A percentile compares a stretch with the other conserved stretches of the same genome.
Evolutionary conservation across 768 basidiomycete species (phyloP).

Genomic region (Pleurotus ostreatus): DNA sequence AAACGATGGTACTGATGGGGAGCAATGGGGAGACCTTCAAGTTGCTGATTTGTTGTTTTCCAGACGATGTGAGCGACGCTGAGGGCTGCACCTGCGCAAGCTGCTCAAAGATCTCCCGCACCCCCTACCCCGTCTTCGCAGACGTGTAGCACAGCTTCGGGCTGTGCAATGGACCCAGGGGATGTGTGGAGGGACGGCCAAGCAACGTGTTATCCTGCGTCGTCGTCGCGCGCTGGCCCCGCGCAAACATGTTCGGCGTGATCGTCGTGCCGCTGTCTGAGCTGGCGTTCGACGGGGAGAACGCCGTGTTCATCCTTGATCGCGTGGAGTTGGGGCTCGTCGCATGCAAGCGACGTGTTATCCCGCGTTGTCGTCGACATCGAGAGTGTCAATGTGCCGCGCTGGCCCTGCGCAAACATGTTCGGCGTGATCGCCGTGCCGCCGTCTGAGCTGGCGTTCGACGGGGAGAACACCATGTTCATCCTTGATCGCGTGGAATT

Average conservation of each 20-base stretch:
- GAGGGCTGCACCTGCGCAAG: conserved; percentile 35
- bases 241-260: conserved; percentile 55
- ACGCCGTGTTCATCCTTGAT: conserved; percentile 21
- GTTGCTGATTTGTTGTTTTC: too few relatives aligned
- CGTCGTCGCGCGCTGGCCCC: conserved; percentile 18
- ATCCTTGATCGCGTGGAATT: conserved; percentile 15
- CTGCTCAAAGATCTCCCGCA: conserved; percentile 73
- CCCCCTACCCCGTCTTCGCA: conserved; percentile 75
- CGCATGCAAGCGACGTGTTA: too few relatives aligned
- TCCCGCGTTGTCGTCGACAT: conserved; percentile 1
- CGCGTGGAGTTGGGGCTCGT: conserved; percentile 16
- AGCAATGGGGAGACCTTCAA: too few relatives aligned
- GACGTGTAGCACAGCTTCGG: conserved; percentile 72
- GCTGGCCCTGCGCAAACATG: conserved; percentile 39
- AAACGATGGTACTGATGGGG: too few relatives aligned
- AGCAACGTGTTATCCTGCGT: conserved; percentile 12
- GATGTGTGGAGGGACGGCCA: conserved; percentile 30
- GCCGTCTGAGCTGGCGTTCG: conserved; percentile 45
- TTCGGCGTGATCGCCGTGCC: conserved; percentile 55
- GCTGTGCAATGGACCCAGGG: conserved; percentile 27
- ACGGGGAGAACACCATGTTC: conserved; percentile 25
- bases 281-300: conserved; percentile 36
- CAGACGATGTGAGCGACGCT: too few relatives aligned
- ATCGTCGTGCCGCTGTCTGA: conserved; percentile 48
- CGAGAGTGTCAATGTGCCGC: background rate